These are phyloP conservation scores for Nelumbo lutea DNA, from an alignment of 164 flowering plant genomes.

Conservation along the genomic window DNA sequence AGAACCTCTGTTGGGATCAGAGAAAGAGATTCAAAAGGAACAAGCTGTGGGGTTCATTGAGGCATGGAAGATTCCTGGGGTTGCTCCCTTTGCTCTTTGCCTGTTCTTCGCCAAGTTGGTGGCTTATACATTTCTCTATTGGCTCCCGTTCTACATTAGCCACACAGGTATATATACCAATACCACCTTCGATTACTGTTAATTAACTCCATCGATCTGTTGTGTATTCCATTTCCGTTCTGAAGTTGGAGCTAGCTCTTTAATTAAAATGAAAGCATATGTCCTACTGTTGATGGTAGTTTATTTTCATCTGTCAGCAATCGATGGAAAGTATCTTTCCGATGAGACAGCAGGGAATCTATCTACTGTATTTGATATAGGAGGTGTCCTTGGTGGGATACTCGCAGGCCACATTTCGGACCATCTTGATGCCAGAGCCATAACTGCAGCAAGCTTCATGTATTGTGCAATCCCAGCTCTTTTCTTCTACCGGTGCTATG, in stretches of 20 bases:
- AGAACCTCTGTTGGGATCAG: constrained; percentile 43
- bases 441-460: constrained; percentile 74
- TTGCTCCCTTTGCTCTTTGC: constrained; percentile 85
- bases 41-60: constrained; percentile 73
- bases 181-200: neutral
- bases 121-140: constrained; percentile 90
- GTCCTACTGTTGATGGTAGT: neutral
- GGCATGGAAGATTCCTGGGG: constrained; percentile 98
- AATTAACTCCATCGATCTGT: neutral
- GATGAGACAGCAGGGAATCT: constrained; percentile 56
- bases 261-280: neutral
- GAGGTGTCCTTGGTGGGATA: constrained; percentile 78
- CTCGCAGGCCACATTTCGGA: constrained; percentile 83
- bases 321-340: constrained; percentile 60
- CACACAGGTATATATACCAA: constrained; percentile 53
- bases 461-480: constrained; percentile 77
- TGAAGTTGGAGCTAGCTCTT: neutral
- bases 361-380: constrained; percentile 75
- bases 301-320: constrained; percentile 38
- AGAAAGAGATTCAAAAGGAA: constrained; percentile 15
- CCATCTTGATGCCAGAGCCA: constrained; percentile 66
- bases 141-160: constrained; percentile 95
- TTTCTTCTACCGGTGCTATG: constrained; percentile 60
- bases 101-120: constrained; percentile 94
- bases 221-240: neutral